Evolutionary conservation across 257 asterid genomes (phyloP), one percentile per base, ranked within the genome.

Genomic region (Mentha longifolia): DNA sequence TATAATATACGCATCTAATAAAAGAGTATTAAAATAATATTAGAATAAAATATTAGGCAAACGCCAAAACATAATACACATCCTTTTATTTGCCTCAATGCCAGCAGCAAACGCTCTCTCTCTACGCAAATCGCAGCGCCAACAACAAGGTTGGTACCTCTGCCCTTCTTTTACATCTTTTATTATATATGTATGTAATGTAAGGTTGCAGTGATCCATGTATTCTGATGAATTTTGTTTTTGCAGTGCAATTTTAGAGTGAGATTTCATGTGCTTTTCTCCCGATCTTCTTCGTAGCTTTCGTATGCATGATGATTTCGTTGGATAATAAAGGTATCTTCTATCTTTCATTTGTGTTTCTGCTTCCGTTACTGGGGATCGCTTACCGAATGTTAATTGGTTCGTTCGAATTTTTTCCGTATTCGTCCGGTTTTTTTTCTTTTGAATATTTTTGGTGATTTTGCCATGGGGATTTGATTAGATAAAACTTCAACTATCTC

Each of bases 181-280:
- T 37, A 28, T 15, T 37, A 28, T 28, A 3, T 28, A 28, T 28
- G 31, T 28, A 28, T 28, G 31, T 28, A 28, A 37, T 3, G 39
- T 7, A 35, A 35, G 39, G 39, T 9, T 39, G 64, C 50, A 17
- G 33, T 46, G 52, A 22, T 30, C 63, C 25, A 57, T 49, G 17
- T 33, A 9, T 52, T 16, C 11, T 14, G 5, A 14, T 62, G 12
- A 43, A 65, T 78, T 78, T 46, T 60, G 70, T 56, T 1, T 13
- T 47, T 75, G 37, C 13, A 77, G 70, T 76, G 75, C 68, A 22
- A 58, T 41, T 69, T 42, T 67, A 77, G 92, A 68, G 71, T 84
- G 89, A 78, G 85, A 89, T 89, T 86, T 87, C 82, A 86, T 89
- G 96, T 84, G 75, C 89, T 73, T 77, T 85, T 80, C 77, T 65